Base-by-base conservation (phyloP, 768 basidiomycete genomes). In the Lactarius akahatsu region DNA sequence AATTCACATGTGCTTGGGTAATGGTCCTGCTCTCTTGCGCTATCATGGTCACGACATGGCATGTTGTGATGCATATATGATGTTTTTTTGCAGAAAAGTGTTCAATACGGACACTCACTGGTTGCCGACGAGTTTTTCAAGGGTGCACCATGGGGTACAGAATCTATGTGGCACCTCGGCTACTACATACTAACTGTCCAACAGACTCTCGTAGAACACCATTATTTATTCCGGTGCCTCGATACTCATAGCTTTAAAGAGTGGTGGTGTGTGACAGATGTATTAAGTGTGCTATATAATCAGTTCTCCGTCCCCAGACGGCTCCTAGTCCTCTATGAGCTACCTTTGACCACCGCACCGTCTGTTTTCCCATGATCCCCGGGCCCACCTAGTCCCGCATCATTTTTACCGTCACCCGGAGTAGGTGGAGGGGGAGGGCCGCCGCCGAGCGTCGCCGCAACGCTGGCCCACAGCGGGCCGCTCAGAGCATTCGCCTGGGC, bases 401-500 rank as follows among this genome's bases (percentile, higher is more conserved):
- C 59, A 32, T 61, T 41, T 62, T 61, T 43, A 26, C 20, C 66
- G 20, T 61, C 69, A 1, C 62, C 60, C 9, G 62, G 62, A 34
- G 61, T 41, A 38, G 58, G 30, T 13, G 50, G 56, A 18, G 62
- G 59, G 32, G 64, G 70, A 59, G 70, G 68, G 7, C 54, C 68
- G 4, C 68, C 70, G 54, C 61, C 62, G 23, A 70, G 45, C 11
- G 60, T 61, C 38, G 70, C 50, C 6, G 63, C 40, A 10, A 70
- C 34, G 41, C 32, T 64, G 28, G 50, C 2, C 68, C 68, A 79
- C 61, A 83, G 64, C 7, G 77, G 80, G 20, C 79, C 80, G 2
- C 78, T 75, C 81, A 83, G 79, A 71, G 84, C 81, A 67, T 76
- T 77, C 65, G 78, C 77, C 77, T 81, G 78, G 36, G 78, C 78